phyloP scores from a whole-genome alignment of 2,329 filamentous ascomycete species.

The Trematosphaeria pertusa region DNA sequence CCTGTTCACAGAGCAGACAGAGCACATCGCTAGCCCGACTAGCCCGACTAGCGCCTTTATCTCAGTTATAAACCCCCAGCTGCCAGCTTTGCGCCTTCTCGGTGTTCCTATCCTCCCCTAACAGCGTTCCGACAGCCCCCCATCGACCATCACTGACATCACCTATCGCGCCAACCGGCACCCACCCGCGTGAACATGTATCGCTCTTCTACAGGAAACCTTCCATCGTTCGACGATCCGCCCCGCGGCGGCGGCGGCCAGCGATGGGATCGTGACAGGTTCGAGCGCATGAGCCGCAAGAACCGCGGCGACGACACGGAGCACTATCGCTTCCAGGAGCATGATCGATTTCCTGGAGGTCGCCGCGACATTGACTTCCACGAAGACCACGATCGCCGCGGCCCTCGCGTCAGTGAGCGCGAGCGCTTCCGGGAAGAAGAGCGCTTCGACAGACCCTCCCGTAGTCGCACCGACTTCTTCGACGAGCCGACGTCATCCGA shows the following conservation, averaged over 20 bases:
- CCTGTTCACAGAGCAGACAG: conserved; percentile 23
- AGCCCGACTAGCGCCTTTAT: conserved; percentile 1
- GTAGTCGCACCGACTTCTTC: conserved; percentile 54
- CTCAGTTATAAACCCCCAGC: conserved; percentile 3
- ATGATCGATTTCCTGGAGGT: conserved; percentile 51
- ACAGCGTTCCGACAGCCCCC: conserved; percentile 25
- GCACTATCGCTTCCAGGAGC: conserved; percentile 52
- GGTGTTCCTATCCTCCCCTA: conserved; percentile 7
- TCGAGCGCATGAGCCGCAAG: conserved; percentile 52
- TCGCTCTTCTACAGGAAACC: conserved; percentile 51
- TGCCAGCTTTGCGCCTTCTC: conserved; percentile 3
- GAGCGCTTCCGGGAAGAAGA: conserved; percentile 66
- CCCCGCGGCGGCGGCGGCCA: conserved; percentile 44
- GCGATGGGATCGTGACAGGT: conserved; percentile 59
- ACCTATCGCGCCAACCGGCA: conserved; percentile 6
- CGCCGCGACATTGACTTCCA: conserved; percentile 52
- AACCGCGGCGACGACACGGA: conserved; percentile 43
- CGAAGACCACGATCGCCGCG: conserved; percentile 51
- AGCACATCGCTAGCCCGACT: conserved; percentile 13
- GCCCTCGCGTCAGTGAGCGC: conserved; percentile 50
- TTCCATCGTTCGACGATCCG: conserved; percentile 51
- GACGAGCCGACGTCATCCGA: conserved; percentile 56
- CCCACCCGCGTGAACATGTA: conserved; percentile 34
- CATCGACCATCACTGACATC: conserved; percentile 20
- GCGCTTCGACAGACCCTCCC: conserved; percentile 45